These are phyloP conservation scores for Platanus orientalis DNA, from an alignment of 164 flowering plant species.

Conservation along the genomic window DNA sequence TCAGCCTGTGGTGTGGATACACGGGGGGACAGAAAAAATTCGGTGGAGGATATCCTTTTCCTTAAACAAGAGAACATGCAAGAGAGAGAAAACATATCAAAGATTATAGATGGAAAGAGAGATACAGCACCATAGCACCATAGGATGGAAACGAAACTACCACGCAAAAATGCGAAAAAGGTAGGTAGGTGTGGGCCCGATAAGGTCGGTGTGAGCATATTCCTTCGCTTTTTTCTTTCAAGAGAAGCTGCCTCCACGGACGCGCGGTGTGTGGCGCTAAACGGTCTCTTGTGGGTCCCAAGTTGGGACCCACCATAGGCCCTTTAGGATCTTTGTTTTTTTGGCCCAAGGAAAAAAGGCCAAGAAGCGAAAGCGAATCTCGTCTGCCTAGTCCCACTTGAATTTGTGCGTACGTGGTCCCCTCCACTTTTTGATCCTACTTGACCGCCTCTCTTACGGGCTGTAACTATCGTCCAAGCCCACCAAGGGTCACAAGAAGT, in stretches of 20 bases:
- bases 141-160: too few species aligned
- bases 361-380: not conserved
- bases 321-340: constrained; percentile 19
- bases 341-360: not conserved
- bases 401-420: constrained; percentile 10
- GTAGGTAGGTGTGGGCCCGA: constrained; percentile 1
- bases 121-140: not conserved
- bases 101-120: not conserved
- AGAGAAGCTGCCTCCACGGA: not conserved
- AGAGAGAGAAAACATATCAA: not conserved
- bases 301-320: not conserved
- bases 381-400: constrained; percentile 6
- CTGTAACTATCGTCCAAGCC: too few species aligned
- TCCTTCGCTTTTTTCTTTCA: constrained; percentile 2
- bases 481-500: too few species aligned
- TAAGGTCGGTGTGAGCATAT: constrained; percentile 45
- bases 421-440: not conserved
- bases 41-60: too few species aligned
- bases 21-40: too few species aligned
- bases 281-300: constrained; percentile 5
- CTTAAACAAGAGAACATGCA: constrained; percentile 18
- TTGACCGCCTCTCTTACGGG: not conserved
- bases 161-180: too few species aligned
- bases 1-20: too few species aligned
- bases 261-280: not conserved